Evolutionary conservation across 2,329 filamentous ascomycete species (phyloP).

Genomic region (Cladobotryum protrusum): DNA sequence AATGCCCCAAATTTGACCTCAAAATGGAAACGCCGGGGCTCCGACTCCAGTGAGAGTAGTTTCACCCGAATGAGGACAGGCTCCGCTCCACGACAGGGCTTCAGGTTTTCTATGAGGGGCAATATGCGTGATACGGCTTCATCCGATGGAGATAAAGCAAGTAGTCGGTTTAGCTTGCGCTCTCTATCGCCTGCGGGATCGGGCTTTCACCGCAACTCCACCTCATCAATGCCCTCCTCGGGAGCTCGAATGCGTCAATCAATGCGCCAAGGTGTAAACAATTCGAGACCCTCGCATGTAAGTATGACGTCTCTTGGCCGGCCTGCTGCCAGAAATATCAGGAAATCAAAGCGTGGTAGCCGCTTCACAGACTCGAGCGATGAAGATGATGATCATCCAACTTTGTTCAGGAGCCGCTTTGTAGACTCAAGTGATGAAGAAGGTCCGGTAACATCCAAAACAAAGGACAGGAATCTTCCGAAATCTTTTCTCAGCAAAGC

Average conservation of each 20-base stretch:
- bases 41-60: constrained; percentile 71
- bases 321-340: constrained; percentile 31
- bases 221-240: constrained; percentile 30
- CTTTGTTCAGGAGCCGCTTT: constrained; percentile 7
- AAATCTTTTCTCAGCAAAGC: not conserved
- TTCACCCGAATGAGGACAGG: constrained; percentile 61
- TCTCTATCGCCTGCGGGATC: constrained; percentile 62
- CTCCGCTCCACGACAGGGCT: constrained; percentile 46
- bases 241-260: constrained; percentile 37
- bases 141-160: constrained; percentile 25
- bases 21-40: constrained; percentile 46
- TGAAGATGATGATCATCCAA: constrained; percentile 33
- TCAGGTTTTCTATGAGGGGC: constrained; percentile 68
- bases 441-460: constrained; percentile 11
- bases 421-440: constrained; percentile 17
- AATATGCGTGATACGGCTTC: constrained; percentile 18
- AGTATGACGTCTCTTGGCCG: constrained; percentile 40
- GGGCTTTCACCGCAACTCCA: constrained; percentile 39
- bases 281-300: constrained; percentile 30
- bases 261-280: constrained; percentile 30
- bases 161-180: constrained; percentile 63
- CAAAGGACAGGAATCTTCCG: constrained; percentile 26
- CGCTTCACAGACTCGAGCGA: constrained; percentile 64
- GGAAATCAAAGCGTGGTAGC: constrained; percentile 51
- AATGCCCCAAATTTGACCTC: constrained; percentile 19